A percentile compares a stretch with the other conserved stretches of the same genome.
phyloP scores from a whole-genome alignment of 2,329 filamentous ascomycete species.

The Aspergillus sclerotialis region DNA sequence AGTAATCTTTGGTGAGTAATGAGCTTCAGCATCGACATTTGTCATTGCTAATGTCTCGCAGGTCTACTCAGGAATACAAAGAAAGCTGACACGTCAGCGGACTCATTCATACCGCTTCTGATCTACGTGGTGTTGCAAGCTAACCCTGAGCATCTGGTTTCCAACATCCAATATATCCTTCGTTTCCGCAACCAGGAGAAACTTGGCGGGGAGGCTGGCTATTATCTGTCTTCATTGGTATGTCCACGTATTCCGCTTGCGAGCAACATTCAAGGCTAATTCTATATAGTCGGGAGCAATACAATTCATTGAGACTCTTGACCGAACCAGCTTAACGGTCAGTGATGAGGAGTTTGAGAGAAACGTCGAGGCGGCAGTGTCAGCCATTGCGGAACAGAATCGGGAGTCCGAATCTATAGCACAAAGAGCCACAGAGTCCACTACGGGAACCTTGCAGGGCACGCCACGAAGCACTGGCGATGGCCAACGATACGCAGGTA shows the following conservation, averaged over 20 bases:
- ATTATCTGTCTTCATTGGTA: conserved; percentile 91
- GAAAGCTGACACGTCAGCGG: conserved; percentile 79
- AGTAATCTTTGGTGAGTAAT: conserved; percentile 78
- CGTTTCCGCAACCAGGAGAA: conserved; percentile 97
- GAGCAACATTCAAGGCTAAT: conserved; percentile 5
- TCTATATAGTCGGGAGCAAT: conserved; percentile 61
- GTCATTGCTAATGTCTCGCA: conserved; percentile 23
- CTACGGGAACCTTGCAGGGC: conserved; percentile 48
- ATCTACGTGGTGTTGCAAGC: conserved; percentile 94
- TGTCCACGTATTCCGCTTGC: too few species aligned
- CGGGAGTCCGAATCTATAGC: conserved; percentile 48
- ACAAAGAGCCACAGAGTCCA: conserved; percentile 38
- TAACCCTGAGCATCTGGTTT: conserved; percentile 91
- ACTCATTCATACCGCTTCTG: conserved; percentile 88
- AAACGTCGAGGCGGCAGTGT: conserved; percentile 94
- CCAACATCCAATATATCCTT: conserved; percentile 96
- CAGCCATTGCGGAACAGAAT: conserved; percentile 88
- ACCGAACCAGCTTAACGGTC: conserved; percentile 87
- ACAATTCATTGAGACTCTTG: conserved; percentile 93
- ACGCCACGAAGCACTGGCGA: conserved; percentile 55
- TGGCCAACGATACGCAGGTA: conserved; percentile 46
- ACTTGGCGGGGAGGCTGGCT: conserved; percentile 92
- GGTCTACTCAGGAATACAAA: conserved; percentile 86
- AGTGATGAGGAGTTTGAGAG: conserved; percentile 91
- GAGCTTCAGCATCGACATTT: background rate